Evolutionary conservation across 1,139 yeast genomes (phyloP).

Genomic region (Hansenula lynferdii): DNA sequence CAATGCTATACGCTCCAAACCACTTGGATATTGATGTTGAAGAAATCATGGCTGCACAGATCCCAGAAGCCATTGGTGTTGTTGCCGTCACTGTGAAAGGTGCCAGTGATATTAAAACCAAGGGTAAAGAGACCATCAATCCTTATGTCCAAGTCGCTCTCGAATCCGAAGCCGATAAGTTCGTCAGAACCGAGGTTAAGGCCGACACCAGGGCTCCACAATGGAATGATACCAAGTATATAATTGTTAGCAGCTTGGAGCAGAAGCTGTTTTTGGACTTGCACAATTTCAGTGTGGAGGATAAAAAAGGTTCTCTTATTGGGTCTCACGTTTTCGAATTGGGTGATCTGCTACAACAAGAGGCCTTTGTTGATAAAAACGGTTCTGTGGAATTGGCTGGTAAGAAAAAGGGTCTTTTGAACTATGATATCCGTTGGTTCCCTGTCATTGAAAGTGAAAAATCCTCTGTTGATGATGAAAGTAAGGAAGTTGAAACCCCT

Average conservation of each 20-base stretch:
- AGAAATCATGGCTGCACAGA: slow-evolving; percentile 57
- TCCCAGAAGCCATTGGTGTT: slow-evolving; percentile 65
- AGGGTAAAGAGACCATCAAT: slow-evolving; percentile 42
- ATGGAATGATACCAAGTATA: slow-evolving; percentile 60
- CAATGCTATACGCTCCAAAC: slow-evolving; percentile 80
- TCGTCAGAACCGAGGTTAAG: slow-evolving; percentile 53
- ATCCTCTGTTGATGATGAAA: slow-evolving; percentile 18
- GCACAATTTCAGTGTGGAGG: slow-evolving; percentile 45
- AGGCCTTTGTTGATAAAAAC: slow-evolving; percentile 18
- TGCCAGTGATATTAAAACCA: slow-evolving; percentile 42
- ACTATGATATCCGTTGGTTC: slow-evolving; percentile 60
- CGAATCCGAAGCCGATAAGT: slow-evolving; percentile 39
- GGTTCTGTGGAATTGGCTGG: slow-evolving; percentile 37
- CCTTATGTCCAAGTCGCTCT: slow-evolving; percentile 54
- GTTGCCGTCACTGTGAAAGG: slow-evolving; percentile 58
- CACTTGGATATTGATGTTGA: slow-evolving; percentile 70
- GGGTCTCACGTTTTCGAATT: slow-evolving; percentile 56
- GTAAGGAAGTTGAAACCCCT: slow-evolving; percentile 26
- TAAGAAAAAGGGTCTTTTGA: slow-evolving; percentile 52
- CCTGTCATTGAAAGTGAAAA: slow-evolving; percentile 45
- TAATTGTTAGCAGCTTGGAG: slow-evolving; percentile 52
- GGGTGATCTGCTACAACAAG: slow-evolving; percentile 50
- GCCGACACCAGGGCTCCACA: slow-evolving; percentile 50
- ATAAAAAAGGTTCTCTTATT: slow-evolving; percentile 49
- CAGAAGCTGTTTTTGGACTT: slow-evolving; percentile 53